Percentiles rank a stretch among this genome's conserved stretches.
Evolutionary conservation across 1,139 yeast species (phyloP).

Genomic region (Yueomyces sp.): DNA sequence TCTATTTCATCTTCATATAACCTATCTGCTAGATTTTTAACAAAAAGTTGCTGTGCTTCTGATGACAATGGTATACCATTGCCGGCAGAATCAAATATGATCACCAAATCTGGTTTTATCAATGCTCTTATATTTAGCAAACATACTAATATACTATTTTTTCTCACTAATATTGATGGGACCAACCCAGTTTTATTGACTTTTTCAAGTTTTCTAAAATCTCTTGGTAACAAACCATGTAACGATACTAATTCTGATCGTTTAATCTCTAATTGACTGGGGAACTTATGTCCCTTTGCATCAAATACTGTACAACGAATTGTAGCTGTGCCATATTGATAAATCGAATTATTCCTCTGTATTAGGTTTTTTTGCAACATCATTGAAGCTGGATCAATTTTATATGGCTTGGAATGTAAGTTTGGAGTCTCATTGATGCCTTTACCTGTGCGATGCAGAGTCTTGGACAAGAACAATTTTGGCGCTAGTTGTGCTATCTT

Average conservation of each 20-base stretch:
- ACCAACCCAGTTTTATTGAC: constrained; percentile 37
- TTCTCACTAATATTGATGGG: constrained; percentile 56
- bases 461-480: too few relatives aligned
- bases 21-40: constrained; percentile 17
- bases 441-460: too few relatives aligned
- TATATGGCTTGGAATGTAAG: not conserved
- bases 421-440: too few relatives aligned
- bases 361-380: constrained; percentile 27
- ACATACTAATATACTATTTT: constrained; percentile 49
- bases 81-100: constrained; percentile 44
- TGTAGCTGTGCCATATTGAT: constrained; percentile 21
- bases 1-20: constrained; percentile 19
- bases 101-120: constrained; percentile 49
- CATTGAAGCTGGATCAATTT: constrained; percentile 13
- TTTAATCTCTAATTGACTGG: constrained; percentile 49
- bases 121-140: constrained; percentile 59
- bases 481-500: too few relatives aligned
- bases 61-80: constrained; percentile 18
- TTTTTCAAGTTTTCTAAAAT: constrained; percentile 49
- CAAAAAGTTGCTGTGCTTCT: constrained; percentile 20
- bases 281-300: constrained; percentile 39
- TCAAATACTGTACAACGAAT: constrained; percentile 51
- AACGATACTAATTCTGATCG: constrained; percentile 32
- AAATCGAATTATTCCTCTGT: constrained; percentile 24
- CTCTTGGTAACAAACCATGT: constrained; percentile 24